Conservation (phyloP, 2,329 filamentous ascomycete genomes). For the Blastomyces gilchristii region DNA sequence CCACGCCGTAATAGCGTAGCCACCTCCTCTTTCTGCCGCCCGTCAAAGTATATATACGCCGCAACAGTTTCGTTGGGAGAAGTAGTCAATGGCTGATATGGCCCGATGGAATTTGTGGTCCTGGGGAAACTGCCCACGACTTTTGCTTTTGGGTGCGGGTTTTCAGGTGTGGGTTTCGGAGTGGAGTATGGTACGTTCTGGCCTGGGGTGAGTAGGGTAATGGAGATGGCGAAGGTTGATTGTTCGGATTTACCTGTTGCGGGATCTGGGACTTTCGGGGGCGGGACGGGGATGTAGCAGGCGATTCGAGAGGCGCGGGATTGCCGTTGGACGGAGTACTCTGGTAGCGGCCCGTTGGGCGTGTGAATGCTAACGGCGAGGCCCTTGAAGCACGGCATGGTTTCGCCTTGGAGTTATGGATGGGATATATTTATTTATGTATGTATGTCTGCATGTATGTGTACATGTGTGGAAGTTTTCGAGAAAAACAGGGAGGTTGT, state of each 20-base stretch:
- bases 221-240: constrained; percentile 94
- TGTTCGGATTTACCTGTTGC: constrained; percentile 72
- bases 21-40: constrained; percentile 88
- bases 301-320: constrained; percentile 85
- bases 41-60: constrained; percentile 98
- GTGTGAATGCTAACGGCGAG: constrained; percentile 95
- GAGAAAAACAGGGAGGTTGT: background rate
- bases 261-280: constrained; percentile 63
- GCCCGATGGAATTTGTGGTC: constrained; percentile 52
- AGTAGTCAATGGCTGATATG: constrained; percentile 85
- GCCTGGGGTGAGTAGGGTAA: constrained; percentile 82
- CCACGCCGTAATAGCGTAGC: constrained; percentile 83
- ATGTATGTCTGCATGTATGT: background rate
- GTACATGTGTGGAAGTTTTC: background rate
- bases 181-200: constrained; percentile 87
- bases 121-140: constrained; percentile 59
- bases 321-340: constrained; percentile 92
- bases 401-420: background rate
- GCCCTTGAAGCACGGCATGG: constrained; percentile 96
- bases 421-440: background rate
- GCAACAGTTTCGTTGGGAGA: constrained; percentile 95
- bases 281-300: constrained; percentile 91
- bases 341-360: constrained; percentile 66
- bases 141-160: constrained; percentile 72
- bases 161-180: constrained; percentile 64